Evolutionary conservation across 1,284 basidiomycete genomes (phyloP).

Genomic region (Ceratobasidium sp.): DNA sequence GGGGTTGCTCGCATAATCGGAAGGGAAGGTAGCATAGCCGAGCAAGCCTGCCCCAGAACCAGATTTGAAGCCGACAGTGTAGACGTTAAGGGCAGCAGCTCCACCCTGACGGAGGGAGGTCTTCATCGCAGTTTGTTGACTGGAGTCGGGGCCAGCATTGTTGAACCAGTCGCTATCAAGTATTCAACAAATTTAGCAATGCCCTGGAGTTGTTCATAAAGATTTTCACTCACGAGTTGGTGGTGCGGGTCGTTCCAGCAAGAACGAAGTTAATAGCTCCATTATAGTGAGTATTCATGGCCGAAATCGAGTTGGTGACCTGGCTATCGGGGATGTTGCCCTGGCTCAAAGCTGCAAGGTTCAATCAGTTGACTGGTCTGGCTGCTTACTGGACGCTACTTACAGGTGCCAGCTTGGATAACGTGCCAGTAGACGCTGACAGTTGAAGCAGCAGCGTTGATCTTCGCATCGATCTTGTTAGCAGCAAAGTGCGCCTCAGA

Average conservation of each 20-base stretch:
- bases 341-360: slow-evolving; percentile 1
- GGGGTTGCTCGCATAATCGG: slow-evolving; percentile 44
- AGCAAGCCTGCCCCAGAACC: slow-evolving; percentile 35
- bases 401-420: slow-evolving; percentile 18
- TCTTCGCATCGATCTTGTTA: neutral
- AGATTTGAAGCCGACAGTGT: slow-evolving; percentile 45
- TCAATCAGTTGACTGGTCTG: too few relatives aligned
- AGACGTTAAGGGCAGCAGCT: slow-evolving; percentile 42
- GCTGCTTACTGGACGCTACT: too few relatives aligned
- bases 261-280: slow-evolving; percentile 3
- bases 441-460: neutral
- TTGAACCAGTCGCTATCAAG: slow-evolving; percentile 34
- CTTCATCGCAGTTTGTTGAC: slow-evolving; percentile 68
- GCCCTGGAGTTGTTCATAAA: neutral
- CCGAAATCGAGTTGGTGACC: slow-evolving; percentile 5
- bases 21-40: slow-evolving; percentile 36
- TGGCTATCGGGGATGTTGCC: slow-evolving; percentile 32
- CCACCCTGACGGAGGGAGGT: slow-evolving; percentile 29
- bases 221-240: slow-evolving; percentile 31
- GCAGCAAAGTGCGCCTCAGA: slow-evolving; percentile 20
- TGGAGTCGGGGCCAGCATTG: slow-evolving; percentile 57
- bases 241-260: neutral
- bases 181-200: neutral
- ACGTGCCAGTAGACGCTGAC: slow-evolving; percentile 34
- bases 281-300: slow-evolving; percentile 25